Conservation (phyloP, 495 filamentous ascomycete species). For the Glarea lozoyensis region DNA sequence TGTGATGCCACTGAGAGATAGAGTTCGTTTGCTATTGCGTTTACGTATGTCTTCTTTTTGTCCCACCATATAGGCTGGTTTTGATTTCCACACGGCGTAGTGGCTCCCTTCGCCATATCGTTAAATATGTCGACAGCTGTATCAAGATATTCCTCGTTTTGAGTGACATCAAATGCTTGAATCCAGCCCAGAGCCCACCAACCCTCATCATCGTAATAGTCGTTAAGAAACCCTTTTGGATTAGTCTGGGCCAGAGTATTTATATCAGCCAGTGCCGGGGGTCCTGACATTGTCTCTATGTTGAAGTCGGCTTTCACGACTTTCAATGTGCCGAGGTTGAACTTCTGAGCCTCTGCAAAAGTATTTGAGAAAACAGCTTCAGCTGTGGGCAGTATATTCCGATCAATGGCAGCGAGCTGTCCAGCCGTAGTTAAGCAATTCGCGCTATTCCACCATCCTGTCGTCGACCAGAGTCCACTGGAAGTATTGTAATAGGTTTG, state of each 20-base stretch:
- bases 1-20: constrained; percentile 61
- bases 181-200: constrained; percentile 69
- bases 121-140: constrained; percentile 51
- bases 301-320: constrained; percentile 11
- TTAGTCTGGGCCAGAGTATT: neutral
- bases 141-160: constrained; percentile 41
- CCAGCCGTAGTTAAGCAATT: constrained; percentile 57
- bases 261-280: neutral
- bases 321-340: constrained; percentile 21
- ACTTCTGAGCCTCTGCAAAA: constrained; percentile 23
- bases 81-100: constrained; percentile 49
- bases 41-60: constrained; percentile 49
- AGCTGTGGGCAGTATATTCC: constrained; percentile 6
- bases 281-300: constrained; percentile 1
- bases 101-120: constrained; percentile 45
- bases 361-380: constrained; percentile 27
- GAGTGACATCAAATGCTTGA: constrained; percentile 53
- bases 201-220: constrained; percentile 62
- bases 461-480: constrained; percentile 57
- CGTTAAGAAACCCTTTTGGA: constrained; percentile 44
- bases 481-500: constrained; percentile 54
- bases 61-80: constrained; percentile 72
- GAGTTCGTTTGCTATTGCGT: constrained; percentile 70
- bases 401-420: constrained; percentile 47
- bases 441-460: constrained; percentile 71